These are phyloP conservation scores for Durotheca rogersii DNA, from an alignment of 495 filamentous ascomycete genomes.

Conservation along the genomic window DNA sequence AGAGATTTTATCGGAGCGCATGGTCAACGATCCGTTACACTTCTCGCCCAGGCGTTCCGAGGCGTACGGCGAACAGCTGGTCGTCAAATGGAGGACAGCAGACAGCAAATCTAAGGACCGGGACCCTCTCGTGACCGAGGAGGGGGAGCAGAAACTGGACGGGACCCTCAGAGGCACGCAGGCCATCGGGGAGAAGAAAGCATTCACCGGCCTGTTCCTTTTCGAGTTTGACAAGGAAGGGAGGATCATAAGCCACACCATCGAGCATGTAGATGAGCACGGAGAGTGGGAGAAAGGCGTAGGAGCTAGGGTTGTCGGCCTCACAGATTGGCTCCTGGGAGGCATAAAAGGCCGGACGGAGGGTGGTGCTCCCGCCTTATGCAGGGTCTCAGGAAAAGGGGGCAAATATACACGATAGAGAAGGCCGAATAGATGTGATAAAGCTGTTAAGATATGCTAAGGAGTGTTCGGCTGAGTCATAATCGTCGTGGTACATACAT, in stretches of 20 bases:
- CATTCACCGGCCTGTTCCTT: constrained; percentile 83
- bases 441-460: background rate
- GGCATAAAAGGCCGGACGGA: constrained; percentile 49
- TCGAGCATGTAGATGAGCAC: constrained; percentile 84
- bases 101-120: constrained; percentile 40
- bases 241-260: constrained; percentile 78
- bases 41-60: constrained; percentile 38
- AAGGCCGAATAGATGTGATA: constrained; percentile 7
- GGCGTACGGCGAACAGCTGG: constrained; percentile 68
- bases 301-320: constrained; percentile 70
- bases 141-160: constrained; percentile 30
- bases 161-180: constrained; percentile 29
- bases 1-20: constrained; percentile 82
- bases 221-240: constrained; percentile 96
- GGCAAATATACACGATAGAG: constrained; percentile 10
- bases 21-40: constrained; percentile 57
- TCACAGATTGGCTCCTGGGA: constrained; percentile 88
- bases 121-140: constrained; percentile 25
- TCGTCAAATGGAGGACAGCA: constrained; percentile 77
- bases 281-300: constrained; percentile 63
- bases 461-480: background rate
- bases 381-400: constrained; percentile 10
- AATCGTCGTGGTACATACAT: constrained; percentile 37
- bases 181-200: constrained; percentile 44
- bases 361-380: constrained; percentile 28